Percentiles rank a stretch among this genome's conserved stretches.
Evolutionary conservation across 2,329 filamentous ascomycete genomes (phyloP).

Genomic region (Phaeosphaeria sp.): DNA sequence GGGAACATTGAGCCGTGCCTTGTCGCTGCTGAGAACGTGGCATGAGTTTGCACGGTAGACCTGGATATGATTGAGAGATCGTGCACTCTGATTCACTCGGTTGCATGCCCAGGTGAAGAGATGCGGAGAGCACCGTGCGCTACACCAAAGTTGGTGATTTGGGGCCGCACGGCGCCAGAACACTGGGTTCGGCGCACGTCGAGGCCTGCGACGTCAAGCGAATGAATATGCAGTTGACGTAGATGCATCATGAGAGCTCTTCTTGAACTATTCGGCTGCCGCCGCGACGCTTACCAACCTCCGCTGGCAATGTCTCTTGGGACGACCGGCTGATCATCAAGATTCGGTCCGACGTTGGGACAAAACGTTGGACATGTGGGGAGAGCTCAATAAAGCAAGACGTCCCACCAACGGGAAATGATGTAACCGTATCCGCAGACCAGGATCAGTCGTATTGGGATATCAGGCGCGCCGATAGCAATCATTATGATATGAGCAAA

Average conservation of each 20-base stretch:
- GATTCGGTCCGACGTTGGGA: not conserved
- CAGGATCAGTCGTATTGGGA: conserved; percentile 1
- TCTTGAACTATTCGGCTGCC: not conserved
- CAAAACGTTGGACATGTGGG: conserved; percentile 7
- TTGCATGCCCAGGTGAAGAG: conserved; percentile 1
- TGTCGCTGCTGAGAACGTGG: not conserved
- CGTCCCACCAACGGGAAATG: conserved; percentile 5
- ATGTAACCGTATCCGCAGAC: conserved; percentile 9
- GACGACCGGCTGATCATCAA: not conserved
- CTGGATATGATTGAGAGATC: not conserved
- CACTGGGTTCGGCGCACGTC: conserved; percentile 1
- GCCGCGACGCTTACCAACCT: not conserved
- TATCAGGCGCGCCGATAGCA: not conserved
- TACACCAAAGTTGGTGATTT: conserved; percentile 3
- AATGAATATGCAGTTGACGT: not conserved
- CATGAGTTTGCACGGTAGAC: not conserved
- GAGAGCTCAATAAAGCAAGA: conserved; percentile 16
- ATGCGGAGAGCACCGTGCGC: conserved; percentile 5
- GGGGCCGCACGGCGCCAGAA: conserved; percentile 4
- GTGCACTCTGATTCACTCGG: conserved; percentile 6
- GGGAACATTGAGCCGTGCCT: not conserved
- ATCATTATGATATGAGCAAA: not conserved
- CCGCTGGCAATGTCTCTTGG: not conserved
- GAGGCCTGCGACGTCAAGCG: not conserved
- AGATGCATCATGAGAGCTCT: not conserved